Evolutionary conservation across 768 basidiomycete genomes (phyloP), one percentile per base, ranked within the genome.

Genomic region (Hygrophorus russula): DNA sequence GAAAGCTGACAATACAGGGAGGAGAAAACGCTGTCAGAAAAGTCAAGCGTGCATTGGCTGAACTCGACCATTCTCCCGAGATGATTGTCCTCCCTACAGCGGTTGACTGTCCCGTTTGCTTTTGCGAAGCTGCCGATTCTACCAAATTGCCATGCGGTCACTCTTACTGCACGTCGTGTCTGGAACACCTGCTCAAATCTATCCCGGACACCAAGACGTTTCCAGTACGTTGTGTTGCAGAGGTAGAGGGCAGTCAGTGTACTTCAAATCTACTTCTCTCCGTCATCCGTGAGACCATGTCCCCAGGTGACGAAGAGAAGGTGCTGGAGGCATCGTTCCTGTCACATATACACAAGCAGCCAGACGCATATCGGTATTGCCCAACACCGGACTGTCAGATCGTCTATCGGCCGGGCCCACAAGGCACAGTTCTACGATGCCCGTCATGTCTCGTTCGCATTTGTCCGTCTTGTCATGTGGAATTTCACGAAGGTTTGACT

Each of bases 401-500:
- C 10, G 62, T 77, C 13, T 74, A 75, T 53, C 59, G 68, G 27
- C 45, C 44, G 30, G 52, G 69, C 0, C 62, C 70, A 1, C 58
- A 56, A 9, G 73, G 72, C 15, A 65, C 70, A 4, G 62, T 73
- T 7, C 56, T 86, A 29, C 79, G 79, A 42, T 88, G 85, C 41
- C 82, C 82, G 1, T 75, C 77, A 2, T 88, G 85, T 53, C 68
- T 83, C 13, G 53, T 69, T 5, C 70, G 76, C n/a, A 81, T 87
- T 37, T 88, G 85, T 53, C 63, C 80, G 0, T 58, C 65, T 30
- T 88, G 85, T 51, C 60, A 70, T 39, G 53, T 58, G 2, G 66
- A 70, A 17, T 66, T 64, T 4, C 49, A 51, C 42, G 49, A 51
- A 33, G 49, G 49, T 11, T 17, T 51, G 27, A 41, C 49, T 10